phyloP scores from a whole-genome alignment of 768 basidiomycete species.

The Boletus rubropictus region DNA sequence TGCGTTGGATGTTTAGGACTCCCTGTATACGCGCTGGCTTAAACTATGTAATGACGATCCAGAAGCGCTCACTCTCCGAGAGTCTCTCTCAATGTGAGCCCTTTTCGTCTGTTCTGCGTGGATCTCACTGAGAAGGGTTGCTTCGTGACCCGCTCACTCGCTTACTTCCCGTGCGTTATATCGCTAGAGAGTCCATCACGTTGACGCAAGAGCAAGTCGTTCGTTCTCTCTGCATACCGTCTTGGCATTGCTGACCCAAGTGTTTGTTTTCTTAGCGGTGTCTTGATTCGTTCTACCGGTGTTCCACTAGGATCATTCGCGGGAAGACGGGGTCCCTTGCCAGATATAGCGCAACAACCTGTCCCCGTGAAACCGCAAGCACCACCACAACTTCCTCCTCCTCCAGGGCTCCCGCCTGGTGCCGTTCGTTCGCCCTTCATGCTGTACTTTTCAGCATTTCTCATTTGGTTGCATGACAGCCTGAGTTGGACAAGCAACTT shows the following conservation, averaged over 20 bases:
- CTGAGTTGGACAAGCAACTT: slow-evolving; percentile 10
- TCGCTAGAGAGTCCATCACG: slow-evolving; percentile 18
- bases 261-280: slow-evolving; percentile 8
- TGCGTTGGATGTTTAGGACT: slow-evolving; percentile 10
- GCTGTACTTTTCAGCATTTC: too few species aligned
- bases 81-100: slow-evolving; percentile 27
- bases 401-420: slow-evolving; percentile 2
- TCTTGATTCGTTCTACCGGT: slow-evolving; percentile 11
- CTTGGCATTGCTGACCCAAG: slow-evolving; percentile 7
- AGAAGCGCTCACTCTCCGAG: slow-evolving; percentile 20
- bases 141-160: background rate
- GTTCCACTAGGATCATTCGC: background rate
- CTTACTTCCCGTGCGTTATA: background rate
- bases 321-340: background rate
- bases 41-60: slow-evolving; percentile 22
- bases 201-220: slow-evolving; percentile 21
- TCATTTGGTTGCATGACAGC: slow-evolving; percentile 6
- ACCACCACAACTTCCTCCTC: background rate
- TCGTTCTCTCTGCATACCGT: background rate
- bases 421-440: slow-evolving; percentile 5
- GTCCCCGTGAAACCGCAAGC: background rate
- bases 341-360: background rate
- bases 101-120: background rate
- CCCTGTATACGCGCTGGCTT: slow-evolving; percentile 24
- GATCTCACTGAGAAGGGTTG: slow-evolving; percentile 5